These are phyloP conservation scores for Epichloe glyceriae DNA, from an alignment of 2,329 filamentous ascomycete genomes.

Conservation along the genomic window DNA sequence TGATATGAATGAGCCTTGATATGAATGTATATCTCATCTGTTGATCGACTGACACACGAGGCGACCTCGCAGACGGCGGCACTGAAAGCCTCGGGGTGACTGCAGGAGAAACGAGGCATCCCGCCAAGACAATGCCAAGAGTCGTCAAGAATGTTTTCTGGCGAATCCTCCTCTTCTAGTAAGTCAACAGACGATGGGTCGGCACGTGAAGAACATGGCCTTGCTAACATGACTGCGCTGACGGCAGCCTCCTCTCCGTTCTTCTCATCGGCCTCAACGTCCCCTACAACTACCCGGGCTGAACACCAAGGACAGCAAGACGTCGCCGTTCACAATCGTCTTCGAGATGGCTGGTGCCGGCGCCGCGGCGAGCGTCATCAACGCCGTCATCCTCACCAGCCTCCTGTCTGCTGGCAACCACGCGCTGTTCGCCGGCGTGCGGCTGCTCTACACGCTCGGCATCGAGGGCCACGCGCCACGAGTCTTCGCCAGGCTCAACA, in stretches of 20 bases:
- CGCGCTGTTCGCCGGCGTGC: slow-evolving; percentile 22
- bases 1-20: too few relatives aligned
- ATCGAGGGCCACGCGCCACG: slow-evolving; percentile 38
- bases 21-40: too few relatives aligned
- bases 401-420: slow-evolving; percentile 26
- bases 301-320: slow-evolving; percentile 19
- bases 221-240: not conserved
- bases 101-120: slow-evolving; percentile 52
- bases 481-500: slow-evolving; percentile 32
- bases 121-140: slow-evolving; percentile 44
- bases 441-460: slow-evolving; percentile 24
- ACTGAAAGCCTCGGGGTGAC: slow-evolving; percentile 55
- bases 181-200: slow-evolving; percentile 1
- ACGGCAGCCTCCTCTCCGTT: slow-evolving; percentile 22
- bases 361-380: slow-evolving; percentile 40
- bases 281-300: slow-evolving; percentile 34
- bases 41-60: not conserved
- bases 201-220: too few relatives aligned
- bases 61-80: slow-evolving; percentile 24
- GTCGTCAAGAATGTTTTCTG: slow-evolving; percentile 55
- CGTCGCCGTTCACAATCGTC: slow-evolving; percentile 40
- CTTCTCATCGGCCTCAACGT: slow-evolving; percentile 42
- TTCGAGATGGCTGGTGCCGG: slow-evolving; percentile 43
- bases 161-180: slow-evolving; percentile 43
- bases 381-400: slow-evolving; percentile 38